Base-by-base conservation (phyloP, 768 basidiomycete species). In the Boletellus ananiceps region DNA sequence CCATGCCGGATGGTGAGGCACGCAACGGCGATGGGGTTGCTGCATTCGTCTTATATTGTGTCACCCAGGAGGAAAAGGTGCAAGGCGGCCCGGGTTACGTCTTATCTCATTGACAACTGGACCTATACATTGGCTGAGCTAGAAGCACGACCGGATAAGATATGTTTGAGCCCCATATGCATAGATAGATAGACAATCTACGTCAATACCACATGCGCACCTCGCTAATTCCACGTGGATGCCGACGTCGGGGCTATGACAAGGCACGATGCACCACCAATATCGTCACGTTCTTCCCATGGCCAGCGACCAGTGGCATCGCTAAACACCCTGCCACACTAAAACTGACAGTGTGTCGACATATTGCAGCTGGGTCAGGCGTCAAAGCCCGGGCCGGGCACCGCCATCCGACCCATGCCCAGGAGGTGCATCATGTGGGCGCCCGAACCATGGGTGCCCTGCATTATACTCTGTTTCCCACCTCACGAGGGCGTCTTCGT, bases 401-500 rank as follows among this genome's bases (percentile, higher is more conserved):
- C 16, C 13, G 19, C 21, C 15, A 23, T 36, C 14, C 11, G 18
- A 8, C 11, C 21, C 13, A 33, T 36, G 36, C n/a, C 11, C 36
- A 11, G 36, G 36, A 11, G 36, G 36, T 37, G 27, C n/a, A 44
- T 1, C 12, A n/a, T 18, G 21, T 3, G 43, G 37, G 5, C 74
- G 70, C 16, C 77, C 80, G 35, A 69, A 67, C 81, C 81, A 82
- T 14, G 54, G 58, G 43, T 58, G 66, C 2, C 76, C 78, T n/a
- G 60, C 69, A 54, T 82, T 82, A 21, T 63, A 68, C 54, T 74
- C 68, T 45, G 51, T 64, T 60, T 88, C 85, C 81, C 84, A 86
- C 8, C 64, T 64, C 29, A 57, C 49, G 49, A 88, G 67, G 23
- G 74, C 72, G 16, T 70, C 71, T 57, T 86, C 83, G 61, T 87